A percentile compares a stretch with the other conserved stretches of the same genome.
These are phyloP conservation scores for Macadamia tetraphylla DNA, from an alignment of 164 flowering plant species.

Conservation along the genomic window DNA sequence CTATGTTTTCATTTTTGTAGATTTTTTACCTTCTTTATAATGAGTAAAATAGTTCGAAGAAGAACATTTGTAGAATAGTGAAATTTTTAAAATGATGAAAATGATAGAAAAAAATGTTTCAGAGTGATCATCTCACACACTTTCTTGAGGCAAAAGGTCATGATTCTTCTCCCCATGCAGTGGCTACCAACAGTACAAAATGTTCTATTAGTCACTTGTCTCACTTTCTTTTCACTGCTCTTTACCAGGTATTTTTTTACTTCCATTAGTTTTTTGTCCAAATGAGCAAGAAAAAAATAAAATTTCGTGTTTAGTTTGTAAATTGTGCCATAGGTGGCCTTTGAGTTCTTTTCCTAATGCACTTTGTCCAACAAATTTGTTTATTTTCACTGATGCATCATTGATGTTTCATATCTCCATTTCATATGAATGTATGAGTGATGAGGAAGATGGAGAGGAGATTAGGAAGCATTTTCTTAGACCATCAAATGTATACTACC, in stretches of 20 bases:
- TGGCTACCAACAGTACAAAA: slow-evolving; percentile 30
- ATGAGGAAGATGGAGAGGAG: slow-evolving; percentile 70
- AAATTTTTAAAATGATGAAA: slow-evolving; percentile 8
- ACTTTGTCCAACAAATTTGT: neutral
- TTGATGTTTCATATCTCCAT: slow-evolving; percentile 1
- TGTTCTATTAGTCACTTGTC: slow-evolving; percentile 34
- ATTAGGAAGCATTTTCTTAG: slow-evolving; percentile 47
- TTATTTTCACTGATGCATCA: neutral
- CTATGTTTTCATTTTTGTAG: neutral
- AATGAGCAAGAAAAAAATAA: neutral
- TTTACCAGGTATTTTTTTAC: slow-evolving; percentile 39
- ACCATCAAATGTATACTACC: slow-evolving; percentile 41
- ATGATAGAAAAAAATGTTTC: slow-evolving; percentile 13
- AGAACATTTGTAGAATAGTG: slow-evolving; percentile 10
- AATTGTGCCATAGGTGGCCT: neutral
- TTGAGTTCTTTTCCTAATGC: neutral
- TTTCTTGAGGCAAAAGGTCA: slow-evolving; percentile 33
- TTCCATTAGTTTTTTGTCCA: neutral
- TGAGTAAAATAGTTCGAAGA: neutral
- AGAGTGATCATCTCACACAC: slow-evolving; percentile 26
- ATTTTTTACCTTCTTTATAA: neutral
- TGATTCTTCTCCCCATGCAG: slow-evolving; percentile 35
- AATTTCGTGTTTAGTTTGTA: too few species aligned
- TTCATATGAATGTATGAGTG: slow-evolving; percentile 53
- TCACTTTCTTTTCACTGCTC: slow-evolving; percentile 34